A percentile compares a stretch with the other conserved stretches of the same genome.
Conservation (phyloP, 2,329 filamentous ascomycete species). For the Diaporthe australafricana region DNA sequence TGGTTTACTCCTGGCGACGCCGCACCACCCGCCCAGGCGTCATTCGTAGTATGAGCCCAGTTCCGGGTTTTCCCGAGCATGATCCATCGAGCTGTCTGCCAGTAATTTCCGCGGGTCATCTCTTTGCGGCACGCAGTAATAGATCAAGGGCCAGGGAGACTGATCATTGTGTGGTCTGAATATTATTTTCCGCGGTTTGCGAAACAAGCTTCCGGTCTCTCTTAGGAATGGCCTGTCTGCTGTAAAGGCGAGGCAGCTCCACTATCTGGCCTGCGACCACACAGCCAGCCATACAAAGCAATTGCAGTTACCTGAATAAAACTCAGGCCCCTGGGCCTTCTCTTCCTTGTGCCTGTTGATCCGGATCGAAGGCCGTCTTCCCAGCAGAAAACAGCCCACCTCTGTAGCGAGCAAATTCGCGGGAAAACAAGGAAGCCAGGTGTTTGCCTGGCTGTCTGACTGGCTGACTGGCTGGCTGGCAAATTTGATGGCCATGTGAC, state of each 20-base stretch:
- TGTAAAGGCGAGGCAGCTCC: constrained; percentile 28
- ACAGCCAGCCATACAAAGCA: constrained; percentile 31
- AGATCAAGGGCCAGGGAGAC: neutral
- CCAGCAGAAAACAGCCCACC: constrained; percentile 9
- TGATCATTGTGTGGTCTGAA: constrained; percentile 18
- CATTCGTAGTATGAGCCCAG: neutral
- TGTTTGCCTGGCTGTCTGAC: neutral
- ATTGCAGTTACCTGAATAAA: constrained; percentile 36
- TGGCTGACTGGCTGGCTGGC: neutral
- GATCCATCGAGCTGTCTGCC: neutral
- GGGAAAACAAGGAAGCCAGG: constrained; percentile 19
- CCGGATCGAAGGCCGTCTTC: constrained; percentile 18
- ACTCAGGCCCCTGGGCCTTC: constrained; percentile 4
- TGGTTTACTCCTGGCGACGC: neutral
- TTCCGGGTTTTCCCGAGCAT: constrained; percentile 26
- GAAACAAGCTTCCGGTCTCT: constrained; percentile 12
- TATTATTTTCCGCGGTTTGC: constrained; percentile 30
- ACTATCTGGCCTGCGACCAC: constrained; percentile 21
- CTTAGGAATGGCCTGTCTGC: neutral
- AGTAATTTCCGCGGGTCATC: constrained; percentile 6
- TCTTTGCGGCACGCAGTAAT: neutral
- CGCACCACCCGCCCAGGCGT: neutral
- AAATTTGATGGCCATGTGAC: neutral
- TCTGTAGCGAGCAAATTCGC: constrained; percentile 30
- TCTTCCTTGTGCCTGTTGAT: constrained; percentile 1